Base-by-base conservation (phyloP, 1,284 basidiomycete genomes). In the Sphagnurus paluster region DNA sequence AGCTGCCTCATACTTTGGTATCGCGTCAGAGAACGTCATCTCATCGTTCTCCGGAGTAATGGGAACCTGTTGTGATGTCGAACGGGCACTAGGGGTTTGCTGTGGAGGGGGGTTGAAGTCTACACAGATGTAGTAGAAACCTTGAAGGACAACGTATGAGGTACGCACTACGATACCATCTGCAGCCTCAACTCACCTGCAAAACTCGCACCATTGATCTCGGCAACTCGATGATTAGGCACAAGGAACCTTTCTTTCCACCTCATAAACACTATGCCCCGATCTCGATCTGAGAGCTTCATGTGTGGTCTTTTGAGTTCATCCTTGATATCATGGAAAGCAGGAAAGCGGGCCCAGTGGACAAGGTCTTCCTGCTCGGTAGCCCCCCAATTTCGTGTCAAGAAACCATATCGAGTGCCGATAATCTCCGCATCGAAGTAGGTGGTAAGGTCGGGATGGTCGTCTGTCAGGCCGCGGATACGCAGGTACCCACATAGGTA, bases 181-280 rank as follows among this genome's bases (percentile, higher is more conserved):
- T n/a, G n/a, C n/a, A n/a, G n/a, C n/a, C n/a, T n/a, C n/a, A n/a
- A n/a, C 79, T 61, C 57, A 91, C 93, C 93, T 52, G 93, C 94
- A 70, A 96, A 98, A 63, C 90, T 93, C 4, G 95, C 95, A 23
- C 95, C 95, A 58, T 84, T 93, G 65, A 98, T 97, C 67, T 96
- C 93, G 62, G 91, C 84, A 37, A 96, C 92, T 48, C 86, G 81
- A 67, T 96, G 92, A 65, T 96, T 91, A 7, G 95, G 95, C 10
- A 98, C 92, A 48, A 98, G 72, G 67, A 98, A 98, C 58, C 87
- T 80, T 69, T 98, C 95, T 70, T 98, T 98, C 90, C 94, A 97
- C 49, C 95, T 77, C 88, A 98, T 93, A 64, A 98, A 98, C 20
- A 90, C 82, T 16, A 84, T 84, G 4, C 84, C 83, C 34, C 83